These are phyloP conservation scores for Penicillium tannophilum DNA, from an alignment of 495 filamentous ascomycete species.

Conservation along the genomic window DNA sequence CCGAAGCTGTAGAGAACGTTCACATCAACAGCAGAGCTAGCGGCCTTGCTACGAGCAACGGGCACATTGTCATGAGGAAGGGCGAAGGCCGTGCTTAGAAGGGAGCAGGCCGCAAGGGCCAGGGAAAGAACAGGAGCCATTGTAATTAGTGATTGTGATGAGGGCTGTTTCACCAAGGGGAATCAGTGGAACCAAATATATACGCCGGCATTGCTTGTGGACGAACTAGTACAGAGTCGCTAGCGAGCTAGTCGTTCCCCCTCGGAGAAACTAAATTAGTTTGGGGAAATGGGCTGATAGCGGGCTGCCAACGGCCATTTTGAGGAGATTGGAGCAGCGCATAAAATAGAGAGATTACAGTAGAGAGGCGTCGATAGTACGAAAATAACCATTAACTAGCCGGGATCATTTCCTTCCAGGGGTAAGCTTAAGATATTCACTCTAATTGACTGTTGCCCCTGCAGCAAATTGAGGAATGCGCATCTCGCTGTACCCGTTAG, in stretches of 20 bases:
- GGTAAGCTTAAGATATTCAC: not conserved
- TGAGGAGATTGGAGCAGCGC: not conserved
- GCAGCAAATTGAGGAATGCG: not conserved
- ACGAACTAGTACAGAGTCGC: not conserved
- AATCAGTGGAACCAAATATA: not conserved
- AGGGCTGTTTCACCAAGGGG: not conserved
- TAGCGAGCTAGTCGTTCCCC: not conserved
- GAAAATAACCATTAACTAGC: too few relatives aligned
- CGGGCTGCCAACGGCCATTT: not conserved
- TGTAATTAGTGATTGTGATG: not conserved
- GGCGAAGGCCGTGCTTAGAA: not conserved
- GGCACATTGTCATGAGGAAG: not conserved
- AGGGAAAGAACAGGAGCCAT: conserved; percentile 1
- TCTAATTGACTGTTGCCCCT: not conserved
- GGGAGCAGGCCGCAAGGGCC: not conserved
- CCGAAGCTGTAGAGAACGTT: conserved; percentile 7
- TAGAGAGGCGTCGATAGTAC: not conserved
- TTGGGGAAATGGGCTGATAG: not conserved
- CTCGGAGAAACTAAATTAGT: not conserved
- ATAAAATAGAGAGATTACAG: not conserved
- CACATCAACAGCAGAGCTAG: conserved; percentile 1
- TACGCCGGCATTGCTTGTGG: not conserved
- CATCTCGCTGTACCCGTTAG: not conserved
- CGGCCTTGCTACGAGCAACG: not conserved
- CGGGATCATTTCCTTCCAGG: not conserved